A percentile compares a stretch with the other conserved stretches of the same genome.
These are phyloP conservation scores for Stachybotrys elegans DNA, from an alignment of 2,329 filamentous ascomycete species.

Conservation along the genomic window DNA sequence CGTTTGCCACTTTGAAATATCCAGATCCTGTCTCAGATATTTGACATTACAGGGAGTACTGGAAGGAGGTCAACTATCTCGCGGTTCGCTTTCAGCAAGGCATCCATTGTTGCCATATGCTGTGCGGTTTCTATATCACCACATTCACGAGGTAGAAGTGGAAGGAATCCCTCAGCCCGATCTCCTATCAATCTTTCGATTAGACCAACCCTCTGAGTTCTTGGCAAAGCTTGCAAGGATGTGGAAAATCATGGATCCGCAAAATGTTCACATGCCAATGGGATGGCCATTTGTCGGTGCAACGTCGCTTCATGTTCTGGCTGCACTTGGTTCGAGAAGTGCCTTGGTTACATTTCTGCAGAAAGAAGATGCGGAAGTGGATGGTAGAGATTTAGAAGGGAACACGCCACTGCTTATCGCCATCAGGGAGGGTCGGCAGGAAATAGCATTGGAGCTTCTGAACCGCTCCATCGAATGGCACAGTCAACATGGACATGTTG, in stretches of 20 bases:
- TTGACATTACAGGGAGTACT: background rate
- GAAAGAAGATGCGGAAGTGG: background rate
- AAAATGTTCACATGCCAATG: background rate
- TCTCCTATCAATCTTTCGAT: background rate
- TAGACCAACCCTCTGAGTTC: background rate
- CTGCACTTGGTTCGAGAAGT: background rate
- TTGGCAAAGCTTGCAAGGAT: background rate
- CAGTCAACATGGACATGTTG: background rate
- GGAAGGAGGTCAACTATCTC: background rate
- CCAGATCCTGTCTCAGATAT: conserved; percentile 2
- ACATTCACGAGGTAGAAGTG: background rate
- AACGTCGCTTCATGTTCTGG: background rate
- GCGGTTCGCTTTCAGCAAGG: background rate
- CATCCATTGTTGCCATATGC: background rate
- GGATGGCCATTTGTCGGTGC: background rate
- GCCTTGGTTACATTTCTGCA: background rate
- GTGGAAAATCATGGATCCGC: background rate
- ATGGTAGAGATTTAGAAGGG: background rate
- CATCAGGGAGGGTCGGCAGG: conserved; percentile 1
- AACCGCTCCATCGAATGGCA: background rate
- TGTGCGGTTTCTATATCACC: background rate
- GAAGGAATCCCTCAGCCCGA: conserved; percentile 1
- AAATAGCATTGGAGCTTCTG: background rate
- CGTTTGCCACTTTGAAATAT: background rate
- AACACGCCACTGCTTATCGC: conserved; percentile 1